phyloP scores from a whole-genome alignment of 257 asterid genomes.

The Nicotiana sylvestris region DNA sequence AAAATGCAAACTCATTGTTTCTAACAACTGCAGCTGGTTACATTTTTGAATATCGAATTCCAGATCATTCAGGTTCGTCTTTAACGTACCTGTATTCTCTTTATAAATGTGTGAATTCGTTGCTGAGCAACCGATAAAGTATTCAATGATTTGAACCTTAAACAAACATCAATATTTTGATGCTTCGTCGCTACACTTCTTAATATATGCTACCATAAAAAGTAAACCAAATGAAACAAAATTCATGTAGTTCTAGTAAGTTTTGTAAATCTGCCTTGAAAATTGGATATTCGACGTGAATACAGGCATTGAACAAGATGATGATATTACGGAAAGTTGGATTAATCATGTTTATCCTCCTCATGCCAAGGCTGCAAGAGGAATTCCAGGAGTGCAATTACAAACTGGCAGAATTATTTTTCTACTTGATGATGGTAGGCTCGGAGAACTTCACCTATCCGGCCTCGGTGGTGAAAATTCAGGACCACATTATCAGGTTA shows the following conservation, averaged over 20 bases:
- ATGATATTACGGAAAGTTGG: slow-evolving; percentile 51
- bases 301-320: slow-evolving; percentile 38
- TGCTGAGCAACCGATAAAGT: too few species aligned
- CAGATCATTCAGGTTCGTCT: slow-evolving; percentile 37
- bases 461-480: slow-evolving; percentile 60
- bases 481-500: slow-evolving; percentile 47
- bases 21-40: slow-evolving; percentile 62
- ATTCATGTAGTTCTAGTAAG: not conserved
- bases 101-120: not conserved
- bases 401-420: slow-evolving; percentile 65
- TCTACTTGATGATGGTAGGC: slow-evolving; percentile 74
- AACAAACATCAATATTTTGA: too few species aligned
- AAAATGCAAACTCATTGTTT: slow-evolving; percentile 33
- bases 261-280: not conserved
- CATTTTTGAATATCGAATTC: slow-evolving; percentile 58
- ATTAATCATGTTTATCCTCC: slow-evolving; percentile 66
- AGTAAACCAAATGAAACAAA: not conserved
- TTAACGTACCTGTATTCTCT: not conserved
- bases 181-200: not conserved
- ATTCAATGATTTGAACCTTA: too few species aligned
- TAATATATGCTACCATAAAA: not conserved
- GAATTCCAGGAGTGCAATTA: slow-evolving; percentile 54
- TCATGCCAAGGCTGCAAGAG: slow-evolving; percentile 60
- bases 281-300: slow-evolving; percentile 13
- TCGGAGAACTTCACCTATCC: slow-evolving; percentile 70